Conservation (phyloP, 441 rosid genomes). For the Pelargonium myrrhifolium region DNA sequence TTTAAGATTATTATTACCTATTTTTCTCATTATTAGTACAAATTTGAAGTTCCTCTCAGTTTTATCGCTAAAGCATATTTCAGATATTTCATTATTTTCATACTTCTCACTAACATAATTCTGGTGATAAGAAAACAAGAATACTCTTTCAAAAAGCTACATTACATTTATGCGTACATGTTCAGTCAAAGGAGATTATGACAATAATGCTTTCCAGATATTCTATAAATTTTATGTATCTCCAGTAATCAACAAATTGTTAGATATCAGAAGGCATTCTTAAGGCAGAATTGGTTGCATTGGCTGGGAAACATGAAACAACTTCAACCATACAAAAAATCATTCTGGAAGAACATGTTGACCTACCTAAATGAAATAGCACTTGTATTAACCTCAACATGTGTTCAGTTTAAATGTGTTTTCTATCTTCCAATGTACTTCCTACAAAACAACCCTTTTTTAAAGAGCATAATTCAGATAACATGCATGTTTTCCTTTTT, state of each 20-base stretch:
- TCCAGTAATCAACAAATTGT: background rate
- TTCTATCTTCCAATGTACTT: background rate
- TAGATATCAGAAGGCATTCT: background rate
- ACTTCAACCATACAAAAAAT: background rate
- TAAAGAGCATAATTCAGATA: background rate
- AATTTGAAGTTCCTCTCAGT: background rate
- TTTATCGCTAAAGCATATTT: background rate
- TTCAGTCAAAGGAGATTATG: background rate
- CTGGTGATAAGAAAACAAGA: too few species aligned
- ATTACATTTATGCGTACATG: too few species aligned
- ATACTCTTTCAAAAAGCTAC: too few species aligned
- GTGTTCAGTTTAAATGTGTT: background rate
- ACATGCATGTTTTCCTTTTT: background rate
- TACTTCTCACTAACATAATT: background rate
- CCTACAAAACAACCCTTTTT: background rate
- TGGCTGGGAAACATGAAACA: constrained; percentile 3
- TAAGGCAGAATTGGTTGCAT: background rate
- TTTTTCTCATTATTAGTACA: background rate
- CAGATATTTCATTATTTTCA: background rate
- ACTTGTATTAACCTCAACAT: background rate
- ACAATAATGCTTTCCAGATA: background rate
- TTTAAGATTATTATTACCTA: background rate
- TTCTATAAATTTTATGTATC: background rate
- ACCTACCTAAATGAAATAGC: background rate
- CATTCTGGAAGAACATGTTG: background rate